Evolutionary conservation across 345 rosid genomes (phyloP), one percentile per base, ranked within the genome.

Genomic region (Dipteronia sinensis): DNA sequence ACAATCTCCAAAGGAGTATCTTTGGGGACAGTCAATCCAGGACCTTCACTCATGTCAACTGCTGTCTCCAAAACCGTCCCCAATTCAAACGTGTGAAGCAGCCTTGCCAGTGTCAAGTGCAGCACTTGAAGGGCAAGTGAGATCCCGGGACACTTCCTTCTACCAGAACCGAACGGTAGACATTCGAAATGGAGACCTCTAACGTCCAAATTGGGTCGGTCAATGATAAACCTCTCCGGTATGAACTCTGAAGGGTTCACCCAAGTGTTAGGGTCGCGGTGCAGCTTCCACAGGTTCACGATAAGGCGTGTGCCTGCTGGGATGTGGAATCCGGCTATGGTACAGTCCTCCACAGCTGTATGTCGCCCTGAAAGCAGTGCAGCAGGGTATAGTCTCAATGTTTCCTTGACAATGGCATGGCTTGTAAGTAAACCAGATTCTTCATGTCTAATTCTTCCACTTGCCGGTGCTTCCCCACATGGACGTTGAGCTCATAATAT

Each of bases 321-420:
- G 25, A 87, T 55, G 53, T 82, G 82, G 63, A 38, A 84, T 13
- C 76, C 79, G 15, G 67, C 74, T 6, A 84, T 46, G 22, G 76
- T 71, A 12, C 82, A 84, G 70, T 81, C 88, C 61, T 87, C 82
- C 67, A 74, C 61, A 56, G 84, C 83, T 49, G 51, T 40, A 5
- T 80, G 77, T 11, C 78, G 82, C 49, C 67, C 82, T 4, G 79
- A 73, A 15, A 86, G 63, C 23, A 88, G 83, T 0, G 44, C 74
- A 0, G 89, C 66, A 56, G 86, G 84, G 58, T 81, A 77, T 62
- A 86, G 62, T 19, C 86, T 76, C 66, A 83, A n/a, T 46, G 89
- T 79, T 75, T 88, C 91, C 79, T 88, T 88, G 10, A 84, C 72
- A 10, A 88, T 74, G 13, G 91, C 89, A n/a, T n/a, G n/a, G n/a